Evolutionary conservation across 768 basidiomycete species (phyloP).

Genomic region (Boletus sp.): DNA sequence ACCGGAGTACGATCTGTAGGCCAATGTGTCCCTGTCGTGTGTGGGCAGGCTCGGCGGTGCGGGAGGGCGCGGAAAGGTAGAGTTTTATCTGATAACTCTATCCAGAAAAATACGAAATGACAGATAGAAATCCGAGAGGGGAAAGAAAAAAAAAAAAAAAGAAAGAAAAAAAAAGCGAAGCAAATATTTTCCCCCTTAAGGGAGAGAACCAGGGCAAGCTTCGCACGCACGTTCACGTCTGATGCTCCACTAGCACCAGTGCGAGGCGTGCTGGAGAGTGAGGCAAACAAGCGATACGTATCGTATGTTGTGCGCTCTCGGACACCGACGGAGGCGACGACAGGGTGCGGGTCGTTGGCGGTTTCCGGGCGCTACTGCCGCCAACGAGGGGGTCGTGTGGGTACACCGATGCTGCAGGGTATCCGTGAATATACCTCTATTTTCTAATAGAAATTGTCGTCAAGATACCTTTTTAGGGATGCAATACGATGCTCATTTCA

Average conservation of each 20-base stretch:
- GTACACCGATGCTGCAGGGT: background rate
- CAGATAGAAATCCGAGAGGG: conserved; percentile 8
- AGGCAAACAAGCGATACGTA: too few relatives aligned
- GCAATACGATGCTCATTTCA: conserved; percentile 23
- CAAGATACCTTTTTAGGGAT: conserved; percentile 13
- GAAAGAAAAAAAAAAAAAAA: conserved; percentile 2
- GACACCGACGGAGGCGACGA: background rate
- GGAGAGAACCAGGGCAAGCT: conserved; percentile 16
- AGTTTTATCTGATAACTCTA: conserved; percentile 7
- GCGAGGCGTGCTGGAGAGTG: conserved; percentile 13
- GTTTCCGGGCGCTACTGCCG: background rate
- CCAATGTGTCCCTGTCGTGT: too few relatives aligned
- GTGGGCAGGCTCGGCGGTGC: too few relatives aligned
- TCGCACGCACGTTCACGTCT: conserved; percentile 26
- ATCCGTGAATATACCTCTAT: conserved; percentile 7
- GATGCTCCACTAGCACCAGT: conserved; percentile 21
- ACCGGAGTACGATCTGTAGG: background rate
- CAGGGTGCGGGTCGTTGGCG: background rate
- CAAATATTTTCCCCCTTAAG: conserved; percentile 6
- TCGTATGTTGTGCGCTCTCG: background rate
- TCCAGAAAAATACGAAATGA: conserved; percentile 1
- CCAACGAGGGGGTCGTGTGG: background rate
- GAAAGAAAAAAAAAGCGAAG: conserved; percentile 9
- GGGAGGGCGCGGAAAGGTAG: background rate
- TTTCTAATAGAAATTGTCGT: conserved; percentile 21